phyloP scores from a whole-genome alignment of 2,329 filamentous ascomycete genomes.

The Penicillium hesseltinei region DNA sequence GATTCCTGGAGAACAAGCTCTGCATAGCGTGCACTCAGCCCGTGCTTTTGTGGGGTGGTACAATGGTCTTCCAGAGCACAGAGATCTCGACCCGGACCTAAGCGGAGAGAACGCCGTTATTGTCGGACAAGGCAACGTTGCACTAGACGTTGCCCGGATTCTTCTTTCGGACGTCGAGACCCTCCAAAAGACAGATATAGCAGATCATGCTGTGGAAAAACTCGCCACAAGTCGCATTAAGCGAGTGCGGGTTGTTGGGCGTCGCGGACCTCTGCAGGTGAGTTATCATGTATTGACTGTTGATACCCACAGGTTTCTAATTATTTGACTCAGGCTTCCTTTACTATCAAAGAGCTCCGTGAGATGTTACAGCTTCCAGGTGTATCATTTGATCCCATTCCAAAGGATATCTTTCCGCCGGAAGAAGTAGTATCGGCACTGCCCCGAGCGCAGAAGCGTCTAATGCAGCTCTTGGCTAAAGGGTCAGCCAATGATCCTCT shows the following conservation, averaged over 20 bases:
- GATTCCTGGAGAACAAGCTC: slow-evolving; percentile 71
- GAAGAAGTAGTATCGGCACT: slow-evolving; percentile 62
- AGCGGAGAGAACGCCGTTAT: slow-evolving; percentile 79
- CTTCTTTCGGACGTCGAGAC: slow-evolving; percentile 72
- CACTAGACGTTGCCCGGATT: slow-evolving; percentile 87
- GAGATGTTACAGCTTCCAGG: slow-evolving; percentile 77
- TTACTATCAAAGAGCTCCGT: slow-evolving; percentile 90
- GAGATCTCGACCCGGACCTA: slow-evolving; percentile 69
- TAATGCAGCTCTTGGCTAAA: slow-evolving; percentile 78
- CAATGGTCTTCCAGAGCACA: slow-evolving; percentile 85
- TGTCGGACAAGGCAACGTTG: slow-evolving; percentile 94
- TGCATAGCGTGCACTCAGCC: slow-evolving; percentile 75
- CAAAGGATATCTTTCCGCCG: slow-evolving; percentile 63
- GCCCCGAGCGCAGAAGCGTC: slow-evolving; percentile 70
- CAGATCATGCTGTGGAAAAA: slow-evolving; percentile 74
- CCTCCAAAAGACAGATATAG: slow-evolving; percentile 81
- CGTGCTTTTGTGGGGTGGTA: slow-evolving; percentile 98
- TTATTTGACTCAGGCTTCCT: slow-evolving; percentile 64
- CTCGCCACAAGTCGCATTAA: slow-evolving; percentile 71
- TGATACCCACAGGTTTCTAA: slow-evolving; percentile 4
- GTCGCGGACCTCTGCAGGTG: slow-evolving; percentile 84
- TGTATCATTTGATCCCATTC: slow-evolving; percentile 70
- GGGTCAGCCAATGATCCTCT: slow-evolving; percentile 58
- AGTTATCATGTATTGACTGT: slow-evolving; percentile 18
- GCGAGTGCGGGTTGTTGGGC: slow-evolving; percentile 80